Conservation (phyloP, 352 stramenopile genomes). For the Pythium vanterpoolii region DNA sequence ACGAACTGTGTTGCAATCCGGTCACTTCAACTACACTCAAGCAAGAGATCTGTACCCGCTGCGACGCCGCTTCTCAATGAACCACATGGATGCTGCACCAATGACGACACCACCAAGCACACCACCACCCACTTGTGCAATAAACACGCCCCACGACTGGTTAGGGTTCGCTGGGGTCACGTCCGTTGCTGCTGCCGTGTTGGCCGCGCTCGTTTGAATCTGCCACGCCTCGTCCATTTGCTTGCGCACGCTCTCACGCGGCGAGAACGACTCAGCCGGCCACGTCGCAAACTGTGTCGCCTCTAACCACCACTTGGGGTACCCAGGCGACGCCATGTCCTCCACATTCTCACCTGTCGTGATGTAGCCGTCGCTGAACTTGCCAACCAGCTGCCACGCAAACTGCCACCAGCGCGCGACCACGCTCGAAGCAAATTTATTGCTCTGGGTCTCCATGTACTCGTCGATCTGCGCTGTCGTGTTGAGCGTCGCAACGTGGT, state of each 20-base stretch:
- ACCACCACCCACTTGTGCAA: slow-evolving; percentile 16
- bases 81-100: slow-evolving; percentile 15
- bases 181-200: not conserved
- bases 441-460: slow-evolving; percentile 31
- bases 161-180: not conserved
- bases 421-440: slow-evolving; percentile 40
- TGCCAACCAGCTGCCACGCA: slow-evolving; percentile 45
- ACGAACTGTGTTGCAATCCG: not conserved
- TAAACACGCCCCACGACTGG: not conserved
- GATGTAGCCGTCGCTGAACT: slow-evolving; percentile 57
- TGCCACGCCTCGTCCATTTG: slow-evolving; percentile 17
- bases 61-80: slow-evolving; percentile 19
- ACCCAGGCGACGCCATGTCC: slow-evolving; percentile 42
- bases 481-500: slow-evolving; percentile 20
- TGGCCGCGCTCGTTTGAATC: not conserved
- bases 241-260: slow-evolving; percentile 22
- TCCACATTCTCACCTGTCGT: slow-evolving; percentile 41
- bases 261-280: slow-evolving; percentile 39
- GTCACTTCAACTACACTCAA: slow-evolving; percentile 5
- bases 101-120: slow-evolving; percentile 17
- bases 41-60: slow-evolving; percentile 20
- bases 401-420: slow-evolving; percentile 52
- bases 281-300: slow-evolving; percentile 40
- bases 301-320: slow-evolving; percentile 46
- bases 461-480: slow-evolving; percentile 21